Percentiles rank a stretch among this genome's conserved stretches.
Conservation (phyloP, 202 grass and related monocot species). For the Miscanthus sacchariflorus region DNA sequence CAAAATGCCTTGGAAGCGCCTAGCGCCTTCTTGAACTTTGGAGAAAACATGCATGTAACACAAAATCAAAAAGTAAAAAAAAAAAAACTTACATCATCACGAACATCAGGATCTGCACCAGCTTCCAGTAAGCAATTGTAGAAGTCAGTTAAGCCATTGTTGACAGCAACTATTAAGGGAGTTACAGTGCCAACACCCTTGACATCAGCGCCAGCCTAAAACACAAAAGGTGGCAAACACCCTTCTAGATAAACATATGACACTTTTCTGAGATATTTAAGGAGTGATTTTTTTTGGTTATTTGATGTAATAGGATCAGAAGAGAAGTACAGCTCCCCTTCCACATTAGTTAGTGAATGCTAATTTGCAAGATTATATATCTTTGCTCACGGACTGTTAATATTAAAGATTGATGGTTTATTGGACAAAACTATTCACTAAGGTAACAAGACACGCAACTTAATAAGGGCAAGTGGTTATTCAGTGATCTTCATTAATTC, state of each 20-base stretch:
- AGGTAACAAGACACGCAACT: neutral
- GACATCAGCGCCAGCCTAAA: slow-evolving; percentile 54
- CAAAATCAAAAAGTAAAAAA: neutral
- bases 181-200: slow-evolving; percentile 46
- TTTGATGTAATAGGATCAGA: neutral
- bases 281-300: neutral
- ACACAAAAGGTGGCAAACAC: neutral
- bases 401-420: slow-evolving; percentile 18
- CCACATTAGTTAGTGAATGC: neutral
- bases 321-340: neutral
- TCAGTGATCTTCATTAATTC: neutral
- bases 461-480: neutral
- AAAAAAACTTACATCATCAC: slow-evolving; percentile 45
- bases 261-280: neutral
- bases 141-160: slow-evolving; percentile 39
- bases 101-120: slow-evolving; percentile 55
- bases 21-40: too few relatives aligned
- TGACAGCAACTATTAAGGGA: slow-evolving; percentile 42
- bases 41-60: neutral
- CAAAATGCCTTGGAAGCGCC: too few relatives aligned
- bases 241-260: neutral
- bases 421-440: neutral
- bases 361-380: neutral
- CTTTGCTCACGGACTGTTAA: neutral
- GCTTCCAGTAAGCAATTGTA: slow-evolving; percentile 47